Conservation (phyloP, 202 grass and related monocot species). For the Carex arenaria region DNA sequence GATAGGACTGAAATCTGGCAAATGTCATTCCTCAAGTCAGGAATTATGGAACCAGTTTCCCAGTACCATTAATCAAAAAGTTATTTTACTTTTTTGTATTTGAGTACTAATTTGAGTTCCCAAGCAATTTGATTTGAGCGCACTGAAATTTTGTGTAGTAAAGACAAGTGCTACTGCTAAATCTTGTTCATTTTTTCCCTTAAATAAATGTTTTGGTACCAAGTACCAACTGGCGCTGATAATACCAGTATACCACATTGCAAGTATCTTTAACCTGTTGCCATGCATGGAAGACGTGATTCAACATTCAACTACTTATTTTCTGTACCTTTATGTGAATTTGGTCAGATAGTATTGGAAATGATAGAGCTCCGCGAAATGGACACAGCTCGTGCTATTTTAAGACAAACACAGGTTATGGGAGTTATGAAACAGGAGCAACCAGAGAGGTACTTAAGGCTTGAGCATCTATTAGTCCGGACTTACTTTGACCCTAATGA, state of each 20-base stretch:
- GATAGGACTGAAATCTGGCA: neutral
- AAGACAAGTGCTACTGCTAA: neutral
- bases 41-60: neutral
- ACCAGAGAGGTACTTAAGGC: constrained; percentile 85
- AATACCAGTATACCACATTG: neutral
- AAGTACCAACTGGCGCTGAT: neutral
- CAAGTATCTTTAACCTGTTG: neutral
- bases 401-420: constrained; percentile 98
- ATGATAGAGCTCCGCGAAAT: constrained; percentile 97
- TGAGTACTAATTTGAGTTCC: neutral
- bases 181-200: neutral
- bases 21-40: neutral
- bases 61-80: neutral
- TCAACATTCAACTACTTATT: neutral
- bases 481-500: constrained; percentile 93
- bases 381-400: constrained; percentile 83
- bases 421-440: constrained; percentile 99
- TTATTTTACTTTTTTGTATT: neutral
- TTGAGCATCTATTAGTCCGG: constrained; percentile 86
- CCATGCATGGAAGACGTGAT: neutral
- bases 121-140: neutral
- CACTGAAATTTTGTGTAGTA: neutral
- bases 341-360: constrained; percentile 78
- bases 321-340: neutral
- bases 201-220: neutral